These are phyloP conservation scores for Microcyclosporella mali DNA, from an alignment of 2,329 filamentous ascomycete genomes.

Conservation along the genomic window DNA sequence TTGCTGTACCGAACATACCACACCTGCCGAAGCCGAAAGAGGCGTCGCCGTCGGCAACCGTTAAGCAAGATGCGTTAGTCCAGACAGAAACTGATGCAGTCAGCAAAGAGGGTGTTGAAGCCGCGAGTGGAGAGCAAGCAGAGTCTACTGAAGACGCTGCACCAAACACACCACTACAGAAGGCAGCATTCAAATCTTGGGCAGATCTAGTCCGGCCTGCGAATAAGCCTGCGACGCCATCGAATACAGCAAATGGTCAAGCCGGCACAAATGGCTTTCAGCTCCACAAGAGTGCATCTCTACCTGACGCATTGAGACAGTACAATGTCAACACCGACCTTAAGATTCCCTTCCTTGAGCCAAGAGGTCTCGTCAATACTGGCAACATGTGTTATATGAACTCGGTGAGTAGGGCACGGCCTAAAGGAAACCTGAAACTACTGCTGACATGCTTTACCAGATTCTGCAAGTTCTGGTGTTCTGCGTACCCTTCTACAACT, in stretches of 20 bases:
- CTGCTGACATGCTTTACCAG: conserved; percentile 40
- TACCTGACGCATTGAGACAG: conserved; percentile 69
- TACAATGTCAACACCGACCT: conserved; percentile 61
- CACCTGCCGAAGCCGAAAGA: conserved; percentile 40
- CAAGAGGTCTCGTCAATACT: conserved; percentile 88
- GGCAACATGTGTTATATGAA: conserved; percentile 99
- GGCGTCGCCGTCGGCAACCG: conserved; percentile 31
- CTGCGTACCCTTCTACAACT: conserved; percentile 89
- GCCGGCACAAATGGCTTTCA: conserved; percentile 26
- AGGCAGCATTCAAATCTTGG: conserved; percentile 52
- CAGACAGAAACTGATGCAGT: conserved; percentile 8
- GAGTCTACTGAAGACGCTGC: conserved; percentile 35
- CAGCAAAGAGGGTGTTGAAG: conserved; percentile 11
- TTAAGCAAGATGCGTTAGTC: conserved; percentile 24
- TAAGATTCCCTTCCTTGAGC: conserved; percentile 79
- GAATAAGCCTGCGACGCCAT: conserved; percentile 29
- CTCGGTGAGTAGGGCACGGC: conserved; percentile 60
- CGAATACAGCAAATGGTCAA: conserved; percentile 23
- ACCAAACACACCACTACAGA: conserved; percentile 37
- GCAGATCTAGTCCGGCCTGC: conserved; percentile 59
- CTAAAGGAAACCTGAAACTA: too few relatives aligned
- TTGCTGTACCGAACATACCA: conserved; percentile 49
- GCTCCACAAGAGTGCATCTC: conserved; percentile 45
- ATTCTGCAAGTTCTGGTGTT: conserved; percentile 93
- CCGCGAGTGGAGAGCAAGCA: conserved; percentile 10